Evolutionary conservation across 495 filamentous ascomycete genomes (phyloP), one percentile per base, ranked within the genome.

Genomic region (Pyrenula aspistea): DNA sequence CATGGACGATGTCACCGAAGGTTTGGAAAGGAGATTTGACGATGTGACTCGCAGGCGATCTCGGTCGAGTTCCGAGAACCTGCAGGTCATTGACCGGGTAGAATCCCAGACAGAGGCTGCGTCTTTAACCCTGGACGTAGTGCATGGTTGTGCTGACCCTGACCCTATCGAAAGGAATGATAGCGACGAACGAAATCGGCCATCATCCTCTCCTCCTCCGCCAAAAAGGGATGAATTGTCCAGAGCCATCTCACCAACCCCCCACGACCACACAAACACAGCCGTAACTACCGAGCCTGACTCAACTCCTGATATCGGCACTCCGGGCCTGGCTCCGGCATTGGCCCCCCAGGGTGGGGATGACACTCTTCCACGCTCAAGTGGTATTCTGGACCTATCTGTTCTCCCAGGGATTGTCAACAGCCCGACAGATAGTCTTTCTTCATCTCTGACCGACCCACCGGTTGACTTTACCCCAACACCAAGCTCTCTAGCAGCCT

Each of bases 1-100:
- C 53, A 42, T 58, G 51, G 57, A 56, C 20, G 53, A 58, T 57
- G 25, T 24, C 49, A 49, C 53, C 24, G 57, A 42, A 25, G 22
- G 50, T 23, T 22, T 58, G 53, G 56, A 57, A 48, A 49, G 51
- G 23, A 11, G 55, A 25, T 20, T 57, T 50, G 48, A 24, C 11
- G 47, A 57, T 2, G 21, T 57, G 22, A 48, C 49, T 22, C 3
- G 22, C n/a, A n/a, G 53, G 3, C n/a, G n/a, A n/a, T n/a, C 15
- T 54, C 19, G 22, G 31, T 15, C 31, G 4, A 15, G 15, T 42
- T 42, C 31, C 31, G 31, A 42, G 31, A 15, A 42, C 4, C 8
- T 15, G 31, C 31, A 42, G 4, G 31, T 42, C 15, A 8, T 42
- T 4, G 8, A 42, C 8, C 4, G 15, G 31, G 8, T 15, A 15